Percentiles rank a stretch among this genome's conserved stretches.
phyloP scores from a whole-genome alignment of 2,329 filamentous ascomycete species.

The Diatrype stigma region DNA sequence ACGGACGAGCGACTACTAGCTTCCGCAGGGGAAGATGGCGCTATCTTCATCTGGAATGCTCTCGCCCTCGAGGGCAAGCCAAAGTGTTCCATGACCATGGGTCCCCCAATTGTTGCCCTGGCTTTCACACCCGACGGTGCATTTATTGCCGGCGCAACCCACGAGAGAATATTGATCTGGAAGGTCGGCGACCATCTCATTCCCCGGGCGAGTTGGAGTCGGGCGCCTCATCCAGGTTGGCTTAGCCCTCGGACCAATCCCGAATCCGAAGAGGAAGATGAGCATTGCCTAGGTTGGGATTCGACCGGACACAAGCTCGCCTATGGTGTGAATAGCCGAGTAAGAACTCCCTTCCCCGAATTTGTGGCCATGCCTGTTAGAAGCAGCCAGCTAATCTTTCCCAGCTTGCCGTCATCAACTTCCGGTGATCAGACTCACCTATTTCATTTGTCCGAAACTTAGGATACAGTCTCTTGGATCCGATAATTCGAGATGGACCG shows the following conservation, averaged over 20 bases:
- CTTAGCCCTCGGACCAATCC: conserved; percentile 51
- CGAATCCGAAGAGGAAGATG: conserved; percentile 55
- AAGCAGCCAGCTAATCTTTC: conserved; percentile 10
- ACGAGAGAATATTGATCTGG: conserved; percentile 58
- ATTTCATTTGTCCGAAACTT: not conserved
- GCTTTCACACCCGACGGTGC: conserved; percentile 61
- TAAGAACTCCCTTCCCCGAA: conserved; percentile 34
- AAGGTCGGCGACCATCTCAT: conserved; percentile 56
- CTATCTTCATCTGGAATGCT: conserved; percentile 60
- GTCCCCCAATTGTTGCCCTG: conserved; percentile 52
- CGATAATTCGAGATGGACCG: not conserved
- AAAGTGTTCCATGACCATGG: conserved; percentile 59
- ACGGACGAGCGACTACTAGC: conserved; percentile 55
- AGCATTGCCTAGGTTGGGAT: conserved; percentile 61
- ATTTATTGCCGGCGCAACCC: conserved; percentile 59
- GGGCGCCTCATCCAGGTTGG: conserved; percentile 53
- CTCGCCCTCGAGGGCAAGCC: conserved; percentile 50
- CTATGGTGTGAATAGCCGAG: conserved; percentile 59
- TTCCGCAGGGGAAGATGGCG: conserved; percentile 58
- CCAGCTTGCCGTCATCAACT: conserved; percentile 49
- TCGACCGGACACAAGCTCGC: conserved; percentile 57
- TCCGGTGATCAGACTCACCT: not conserved
- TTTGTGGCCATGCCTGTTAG: not conserved
- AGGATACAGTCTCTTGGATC: not conserved
- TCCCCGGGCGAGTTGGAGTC: conserved; percentile 57